Evolutionary conservation across 495 filamentous ascomycete genomes (phyloP).

Genomic region (Clohesyomyces aquaticus): DNA sequence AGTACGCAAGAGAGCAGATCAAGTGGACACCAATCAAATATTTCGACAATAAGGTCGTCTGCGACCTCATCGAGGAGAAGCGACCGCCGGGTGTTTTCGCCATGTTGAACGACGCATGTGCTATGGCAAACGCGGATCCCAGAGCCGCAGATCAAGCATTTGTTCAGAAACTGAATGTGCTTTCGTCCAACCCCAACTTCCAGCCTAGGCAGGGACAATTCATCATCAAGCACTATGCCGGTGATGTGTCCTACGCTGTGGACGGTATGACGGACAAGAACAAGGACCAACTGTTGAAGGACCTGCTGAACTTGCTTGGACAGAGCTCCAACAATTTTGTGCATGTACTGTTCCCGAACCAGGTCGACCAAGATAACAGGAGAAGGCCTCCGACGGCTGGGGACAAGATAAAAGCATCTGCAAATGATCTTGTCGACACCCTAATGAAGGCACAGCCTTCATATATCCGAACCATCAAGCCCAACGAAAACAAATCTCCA

Average conservation of each 20-base stretch:
- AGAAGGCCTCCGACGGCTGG: constrained; percentile 91
- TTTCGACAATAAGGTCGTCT: constrained; percentile 99
- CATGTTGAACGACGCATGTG: constrained; percentile 95
- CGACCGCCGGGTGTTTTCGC: constrained; percentile 93
- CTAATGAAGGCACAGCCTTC: constrained; percentile 96
- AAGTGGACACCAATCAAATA: constrained; percentile 99
- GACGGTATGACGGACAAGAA: constrained; percentile 99
- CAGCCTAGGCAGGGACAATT: constrained; percentile 93
- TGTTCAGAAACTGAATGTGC: constrained; percentile 84
- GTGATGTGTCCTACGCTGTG: constrained; percentile 93
- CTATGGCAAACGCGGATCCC: constrained; percentile 93
- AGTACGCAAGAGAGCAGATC: constrained; percentile 95
- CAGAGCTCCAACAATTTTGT: constrained; percentile 83
- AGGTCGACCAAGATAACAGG: constrained; percentile 95
- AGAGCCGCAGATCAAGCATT: constrained; percentile 94
- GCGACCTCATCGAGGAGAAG: constrained; percentile 92
- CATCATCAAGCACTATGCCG: constrained; percentile 98
- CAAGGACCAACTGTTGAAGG: constrained; percentile 96
- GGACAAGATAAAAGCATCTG: constrained; percentile 95
- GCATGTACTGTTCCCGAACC: constrained; percentile 84
- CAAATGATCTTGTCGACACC: constrained; percentile 92
- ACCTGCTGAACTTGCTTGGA: constrained; percentile 84
- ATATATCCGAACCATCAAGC: constrained; percentile 99
- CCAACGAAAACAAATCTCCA: constrained; percentile 97
- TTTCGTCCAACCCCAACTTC: constrained; percentile 86